Evolutionary conservation across 768 basidiomycete species (phyloP).

Genomic region (Dacryopinax spathularia): DNA sequence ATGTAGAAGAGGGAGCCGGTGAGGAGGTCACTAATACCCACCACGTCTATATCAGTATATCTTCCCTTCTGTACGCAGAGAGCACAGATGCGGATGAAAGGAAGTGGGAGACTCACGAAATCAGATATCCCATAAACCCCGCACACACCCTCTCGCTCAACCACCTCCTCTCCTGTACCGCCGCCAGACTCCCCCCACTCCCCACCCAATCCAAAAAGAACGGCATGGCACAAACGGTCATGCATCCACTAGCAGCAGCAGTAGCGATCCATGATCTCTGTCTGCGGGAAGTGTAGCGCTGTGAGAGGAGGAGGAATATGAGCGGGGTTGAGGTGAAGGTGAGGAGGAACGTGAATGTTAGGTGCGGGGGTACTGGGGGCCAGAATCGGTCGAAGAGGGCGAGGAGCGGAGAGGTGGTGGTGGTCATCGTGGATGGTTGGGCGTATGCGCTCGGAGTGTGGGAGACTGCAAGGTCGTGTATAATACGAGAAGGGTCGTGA

Average conservation of each 20-base stretch:
- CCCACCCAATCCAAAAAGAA: constrained; percentile 23
- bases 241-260: constrained; percentile 26
- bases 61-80: neutral
- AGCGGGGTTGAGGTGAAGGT: neutral
- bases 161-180: constrained; percentile 15
- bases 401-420: neutral
- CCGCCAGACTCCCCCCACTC: constrained; percentile 20
- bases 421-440: neutral
- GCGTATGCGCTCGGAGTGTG: neutral
- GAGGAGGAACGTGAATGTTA: neutral
- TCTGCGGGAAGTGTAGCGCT: constrained; percentile 24
- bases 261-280: constrained; percentile 39
- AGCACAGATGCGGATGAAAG: constrained; percentile 9
- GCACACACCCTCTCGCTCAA: constrained; percentile 20
- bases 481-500: no score
- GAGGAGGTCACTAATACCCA: constrained; percentile 29
- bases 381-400: neutral
- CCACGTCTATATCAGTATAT: neutral
- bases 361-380: neutral
- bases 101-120: constrained; percentile 21
- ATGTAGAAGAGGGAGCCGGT: constrained; percentile 36
- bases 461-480: no score
- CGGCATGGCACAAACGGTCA: constrained; percentile 32
- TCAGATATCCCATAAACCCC: constrained; percentile 38
- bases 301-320: constrained; percentile 23